phyloP scores from a whole-genome alignment of 1,284 basidiomycete genomes.

The Cryptococcus floricola region DNA sequence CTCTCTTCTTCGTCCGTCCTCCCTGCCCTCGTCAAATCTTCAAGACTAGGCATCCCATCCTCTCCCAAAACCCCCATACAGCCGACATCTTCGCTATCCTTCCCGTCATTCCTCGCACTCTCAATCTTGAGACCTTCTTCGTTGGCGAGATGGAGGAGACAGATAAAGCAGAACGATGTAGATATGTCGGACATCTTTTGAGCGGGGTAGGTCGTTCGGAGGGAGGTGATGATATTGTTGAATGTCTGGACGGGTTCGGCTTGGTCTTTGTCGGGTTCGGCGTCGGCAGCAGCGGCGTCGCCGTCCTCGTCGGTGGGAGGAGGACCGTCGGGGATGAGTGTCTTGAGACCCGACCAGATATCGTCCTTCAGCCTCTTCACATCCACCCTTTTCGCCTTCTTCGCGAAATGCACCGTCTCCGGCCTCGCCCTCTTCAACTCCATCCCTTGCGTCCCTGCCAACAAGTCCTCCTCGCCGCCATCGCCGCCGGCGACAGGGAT shows the following conservation, averaged over 20 bases:
- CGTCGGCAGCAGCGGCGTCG: not conserved
- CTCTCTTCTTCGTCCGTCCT: conserved; percentile 25
- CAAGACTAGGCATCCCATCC: not conserved
- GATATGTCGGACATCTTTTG: conserved; percentile 98
- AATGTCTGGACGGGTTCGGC: conserved; percentile 65
- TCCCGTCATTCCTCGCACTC: conserved; percentile 49
- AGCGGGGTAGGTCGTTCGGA: conserved; percentile 76
- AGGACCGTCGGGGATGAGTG: conserved; percentile 53
- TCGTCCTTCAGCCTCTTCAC: conserved; percentile 96
- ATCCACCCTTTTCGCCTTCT: conserved; percentile 93
- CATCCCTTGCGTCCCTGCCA: conserved; percentile 74
- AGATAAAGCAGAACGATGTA: conserved; percentile 99
- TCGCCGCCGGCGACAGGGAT: conserved; percentile 34
- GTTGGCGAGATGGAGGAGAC: conserved; percentile 88
- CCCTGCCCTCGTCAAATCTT: too few species aligned
- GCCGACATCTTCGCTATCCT: conserved; percentile 47
- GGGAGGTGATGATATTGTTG: conserved; percentile 73
- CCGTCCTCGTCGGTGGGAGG: not conserved
- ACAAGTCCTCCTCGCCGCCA: conserved; percentile 74
- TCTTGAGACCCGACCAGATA: conserved; percentile 89
- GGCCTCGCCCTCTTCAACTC: conserved; percentile 71
- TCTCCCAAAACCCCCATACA: conserved; percentile 30
- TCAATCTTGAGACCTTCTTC: conserved; percentile 86
- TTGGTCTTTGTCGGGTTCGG: conserved; percentile 43
- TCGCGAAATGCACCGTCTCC: conserved; percentile 90